phyloP scores from a whole-genome alignment of 1,284 basidiomycete species.

The Macrocystidia cucumis region DNA sequence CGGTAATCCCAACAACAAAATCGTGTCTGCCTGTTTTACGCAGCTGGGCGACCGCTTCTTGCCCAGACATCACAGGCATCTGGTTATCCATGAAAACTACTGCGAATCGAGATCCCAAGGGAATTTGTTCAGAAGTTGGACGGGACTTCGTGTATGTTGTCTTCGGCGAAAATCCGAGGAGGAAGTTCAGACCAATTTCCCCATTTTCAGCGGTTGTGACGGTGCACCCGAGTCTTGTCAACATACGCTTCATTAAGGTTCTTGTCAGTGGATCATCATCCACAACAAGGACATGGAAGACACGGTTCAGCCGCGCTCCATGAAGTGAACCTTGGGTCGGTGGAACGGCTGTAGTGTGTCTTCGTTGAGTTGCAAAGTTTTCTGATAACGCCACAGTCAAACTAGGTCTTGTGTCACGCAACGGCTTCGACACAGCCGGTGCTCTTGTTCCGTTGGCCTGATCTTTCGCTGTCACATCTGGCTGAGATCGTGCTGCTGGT shows the following conservation, averaged over 20 bases:
- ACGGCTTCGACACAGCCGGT: not conserved
- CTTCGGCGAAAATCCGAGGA: slow-evolving; percentile 25
- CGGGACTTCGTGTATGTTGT: not conserved
- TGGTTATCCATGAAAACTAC: slow-evolving; percentile 68
- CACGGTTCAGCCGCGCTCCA: not conserved
- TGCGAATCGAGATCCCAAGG: slow-evolving; percentile 2
- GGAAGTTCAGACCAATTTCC: slow-evolving; percentile 55
- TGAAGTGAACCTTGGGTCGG: not conserved
- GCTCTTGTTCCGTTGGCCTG: not conserved
- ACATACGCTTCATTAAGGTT: slow-evolving; percentile 63
- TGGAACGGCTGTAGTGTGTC: not conserved
- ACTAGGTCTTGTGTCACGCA: not conserved
- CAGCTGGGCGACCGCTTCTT: slow-evolving; percentile 50
- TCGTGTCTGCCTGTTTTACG: slow-evolving; percentile 46
- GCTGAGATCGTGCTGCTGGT: slow-evolving; percentile 4
- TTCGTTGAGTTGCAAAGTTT: too few species aligned
- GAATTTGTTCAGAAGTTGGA: not conserved
- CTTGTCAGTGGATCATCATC: slow-evolving; percentile 62
- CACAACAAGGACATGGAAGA: slow-evolving; percentile 42
- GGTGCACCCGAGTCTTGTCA: slow-evolving; percentile 58
- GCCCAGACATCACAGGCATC: slow-evolving; percentile 63
- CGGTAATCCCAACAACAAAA: slow-evolving; percentile 59
- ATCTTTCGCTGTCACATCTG: slow-evolving; percentile 2
- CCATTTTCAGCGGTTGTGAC: slow-evolving; percentile 74
- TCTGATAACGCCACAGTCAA: too few species aligned